Evolutionary conservation across 345 rosid genomes (phyloP), one percentile per base, ranked within the genome.

Genomic region (Syzygium aromaticum): DNA sequence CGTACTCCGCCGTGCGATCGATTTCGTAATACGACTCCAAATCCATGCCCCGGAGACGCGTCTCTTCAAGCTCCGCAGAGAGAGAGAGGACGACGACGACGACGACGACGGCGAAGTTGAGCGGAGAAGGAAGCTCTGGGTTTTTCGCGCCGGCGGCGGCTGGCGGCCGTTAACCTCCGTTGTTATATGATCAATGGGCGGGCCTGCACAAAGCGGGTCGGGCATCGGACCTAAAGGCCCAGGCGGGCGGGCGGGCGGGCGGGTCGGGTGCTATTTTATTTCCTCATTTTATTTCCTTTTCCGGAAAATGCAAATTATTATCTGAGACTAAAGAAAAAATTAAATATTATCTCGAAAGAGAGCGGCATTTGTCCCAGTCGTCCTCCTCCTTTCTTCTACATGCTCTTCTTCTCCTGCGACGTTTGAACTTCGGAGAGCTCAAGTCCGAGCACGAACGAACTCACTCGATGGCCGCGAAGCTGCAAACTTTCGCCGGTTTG

Each of bases 1-100:
- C 96, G 94, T 95, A 96, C 90, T 93, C 94, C 30, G 91, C 94
- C 7, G 98, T 92, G 30, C 90, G 92, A 49, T 86, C 84, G 52
- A 95, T 93, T 52, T 95, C 95, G 89, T 92, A 92, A 67, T 80
- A 89, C n/a, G 90, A 87, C 77, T 95, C 94, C 51, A 96, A 88
- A 56, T 95, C 96, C 95, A 84, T 84, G 59, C 46, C 86, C 6
- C 54, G 56, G 38, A 73, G 80, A 73, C 49, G 80, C 80, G 14
- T 38, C 59, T 54, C 25, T 73, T 38, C 4, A 0, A 19, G 80
- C 49, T 38, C 80, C 33, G 38, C 21, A 23, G 19, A 51, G 85
- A 51, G 85, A 28, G 80, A 22, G 53, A 27, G n/a, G 61, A 19
- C 8, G 22, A 0, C 61, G n/a, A 9, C 27, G 59, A 11, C 59